Evolutionary conservation across 2,329 filamentous ascomycete genomes (phyloP), one percentile per base, ranked within the genome.

Genomic region (Penicillium sp.): DNA sequence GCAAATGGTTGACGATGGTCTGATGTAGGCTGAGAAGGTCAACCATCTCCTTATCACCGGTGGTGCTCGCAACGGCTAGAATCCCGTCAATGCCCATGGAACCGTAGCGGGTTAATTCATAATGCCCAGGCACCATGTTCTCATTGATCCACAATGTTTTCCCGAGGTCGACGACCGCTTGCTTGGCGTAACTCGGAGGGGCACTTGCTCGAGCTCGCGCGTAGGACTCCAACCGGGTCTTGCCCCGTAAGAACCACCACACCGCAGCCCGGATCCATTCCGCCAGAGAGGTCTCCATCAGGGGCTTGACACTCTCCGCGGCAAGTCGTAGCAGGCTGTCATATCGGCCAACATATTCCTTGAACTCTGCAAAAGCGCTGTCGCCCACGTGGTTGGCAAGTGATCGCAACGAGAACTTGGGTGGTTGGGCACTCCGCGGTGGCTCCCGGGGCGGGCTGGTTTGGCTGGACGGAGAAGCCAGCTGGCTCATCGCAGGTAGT

Each of bases 181-280:
- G 90, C 42, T 86, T 82, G 11, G 62, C 58, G 15, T 50, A 72
- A 46, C 78, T 63, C 48, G 48, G 30, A 35, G 51, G 36, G 70
- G 62, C 3, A 62, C 60, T 47, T 64, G 73, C 16, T 5, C 79
- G 76, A 36, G 80, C 81, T 45, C 87, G 77, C 32, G 94, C 81
- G 26, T 83, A 74, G 9, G 70, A 65, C 62, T 95, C 90, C 36
- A 95, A 73, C 7, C 82, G 81, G 57, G 83, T 79, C 46, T 89
- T 82, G 14, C 89, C 90, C 52, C 80, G 84, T 31, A 94, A 61
- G 57, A 95, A 94, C 90, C 90, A 96, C 90, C 90, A 96, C 1
- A 87, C 71, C 3, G 81, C 83, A 16, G 82, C 83, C 42, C 86
- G 78, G 7, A 84, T 74, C 70, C 90, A 84, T 44, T 88, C 80